phyloP scores from a whole-genome alignment of 2,329 filamentous ascomycete species.

The Epichloe sibirici region DNA sequence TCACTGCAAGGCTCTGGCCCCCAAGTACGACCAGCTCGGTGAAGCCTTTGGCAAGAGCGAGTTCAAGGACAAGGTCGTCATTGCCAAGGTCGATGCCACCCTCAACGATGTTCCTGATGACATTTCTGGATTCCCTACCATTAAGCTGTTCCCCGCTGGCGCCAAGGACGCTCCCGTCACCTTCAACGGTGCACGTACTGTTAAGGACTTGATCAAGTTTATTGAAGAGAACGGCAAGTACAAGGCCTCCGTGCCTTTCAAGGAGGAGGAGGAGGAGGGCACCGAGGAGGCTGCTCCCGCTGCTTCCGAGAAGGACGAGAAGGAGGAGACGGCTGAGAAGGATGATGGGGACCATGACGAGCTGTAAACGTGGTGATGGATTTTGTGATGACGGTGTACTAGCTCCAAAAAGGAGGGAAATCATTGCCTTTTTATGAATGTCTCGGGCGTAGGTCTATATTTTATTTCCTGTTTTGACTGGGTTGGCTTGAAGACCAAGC shows the following conservation, averaged over 20 bases:
- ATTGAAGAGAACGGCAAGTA: constrained; percentile 92
- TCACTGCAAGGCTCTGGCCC: constrained; percentile 97
- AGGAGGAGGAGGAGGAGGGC: constrained; percentile 40
- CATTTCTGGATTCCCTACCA: constrained; percentile 95
- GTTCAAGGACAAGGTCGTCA: constrained; percentile 71
- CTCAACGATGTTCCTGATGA: constrained; percentile 93
- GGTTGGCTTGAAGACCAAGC: constrained; percentile 8
- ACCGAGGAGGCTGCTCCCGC: constrained; percentile 43
- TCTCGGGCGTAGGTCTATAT: constrained; percentile 19
- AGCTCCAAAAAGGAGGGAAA: constrained; percentile 14
- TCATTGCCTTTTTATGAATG: constrained; percentile 19
- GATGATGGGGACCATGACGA: constrained; percentile 47
- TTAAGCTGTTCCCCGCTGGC: constrained; percentile 93
- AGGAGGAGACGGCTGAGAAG: constrained; percentile 32
- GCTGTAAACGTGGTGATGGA: constrained; percentile 45
- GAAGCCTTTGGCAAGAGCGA: constrained; percentile 64
- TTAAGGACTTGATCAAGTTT: constrained; percentile 87
- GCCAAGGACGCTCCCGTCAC: constrained; percentile 74
- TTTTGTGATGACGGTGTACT: constrained; percentile 1
- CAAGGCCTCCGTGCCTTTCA: constrained; percentile 54
- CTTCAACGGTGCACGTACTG: constrained; percentile 76
- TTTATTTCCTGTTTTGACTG: constrained; percentile 1
- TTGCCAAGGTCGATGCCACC: constrained; percentile 97
- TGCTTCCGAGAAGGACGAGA: constrained; percentile 35
- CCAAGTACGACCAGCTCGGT: constrained; percentile 90